Evolutionary conservation across 495 filamentous ascomycete species (phyloP).

Genomic region (Daldinia bambusicola): DNA sequence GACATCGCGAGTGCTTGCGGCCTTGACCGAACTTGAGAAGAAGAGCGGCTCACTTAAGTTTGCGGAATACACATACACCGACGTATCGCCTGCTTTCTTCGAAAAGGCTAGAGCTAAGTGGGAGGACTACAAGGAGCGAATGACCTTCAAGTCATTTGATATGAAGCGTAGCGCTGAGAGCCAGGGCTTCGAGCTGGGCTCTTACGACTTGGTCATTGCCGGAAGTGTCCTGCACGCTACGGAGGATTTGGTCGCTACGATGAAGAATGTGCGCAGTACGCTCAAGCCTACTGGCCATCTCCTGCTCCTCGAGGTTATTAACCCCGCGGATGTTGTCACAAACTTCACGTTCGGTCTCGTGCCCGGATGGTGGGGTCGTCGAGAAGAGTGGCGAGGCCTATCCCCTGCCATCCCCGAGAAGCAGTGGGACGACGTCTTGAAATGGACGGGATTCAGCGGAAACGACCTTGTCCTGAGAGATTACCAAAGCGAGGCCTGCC

Average conservation of each 20-base stretch:
- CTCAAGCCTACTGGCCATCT: constrained; percentile 54
- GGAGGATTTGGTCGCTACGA: constrained; percentile 44
- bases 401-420: constrained; percentile 50
- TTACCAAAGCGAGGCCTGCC: constrained; percentile 36
- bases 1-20: constrained; percentile 38
- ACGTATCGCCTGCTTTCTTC: constrained; percentile 64
- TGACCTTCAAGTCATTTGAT: constrained; percentile 51
- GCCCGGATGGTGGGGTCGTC: constrained; percentile 63
- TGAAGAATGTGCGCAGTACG: constrained; percentile 51
- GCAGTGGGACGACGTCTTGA: constrained; percentile 56
- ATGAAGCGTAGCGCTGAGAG: constrained; percentile 40
- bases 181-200: constrained; percentile 47
- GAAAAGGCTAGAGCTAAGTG: constrained; percentile 50
- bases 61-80: constrained; percentile 61
- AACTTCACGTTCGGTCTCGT: constrained; percentile 57
- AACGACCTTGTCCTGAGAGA: constrained; percentile 51
- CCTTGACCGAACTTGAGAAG: constrained; percentile 37
- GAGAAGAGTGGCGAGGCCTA: constrained; percentile 43
- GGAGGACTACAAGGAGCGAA: constrained; percentile 23
- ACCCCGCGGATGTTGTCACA: constrained; percentile 45
- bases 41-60: constrained; percentile 41
- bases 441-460: constrained; percentile 56
- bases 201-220: constrained; percentile 58
- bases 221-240: constrained; percentile 64
- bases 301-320: constrained; percentile 50